phyloP scores from a whole-genome alignment of 495 filamentous ascomycete species.

The Parmelia sp. region DNA sequence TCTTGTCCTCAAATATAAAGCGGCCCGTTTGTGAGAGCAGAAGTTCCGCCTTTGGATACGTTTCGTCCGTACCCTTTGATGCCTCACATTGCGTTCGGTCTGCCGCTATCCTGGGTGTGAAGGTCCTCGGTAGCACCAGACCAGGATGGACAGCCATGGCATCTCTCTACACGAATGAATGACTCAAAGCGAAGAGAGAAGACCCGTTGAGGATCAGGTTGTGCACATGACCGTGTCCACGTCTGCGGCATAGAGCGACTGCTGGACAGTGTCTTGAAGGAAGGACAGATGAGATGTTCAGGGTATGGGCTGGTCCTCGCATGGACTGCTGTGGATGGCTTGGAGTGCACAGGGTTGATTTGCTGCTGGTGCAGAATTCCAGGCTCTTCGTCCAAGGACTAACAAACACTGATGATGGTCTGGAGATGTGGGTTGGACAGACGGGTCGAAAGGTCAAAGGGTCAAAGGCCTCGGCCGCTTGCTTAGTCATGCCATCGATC shows the following conservation, averaged over 20 bases:
- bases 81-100: not conserved
- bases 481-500: slow-evolving; percentile 13
- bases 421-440: too few relatives aligned
- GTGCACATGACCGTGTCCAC: not conserved
- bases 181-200: not conserved
- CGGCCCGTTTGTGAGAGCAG: not conserved
- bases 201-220: not conserved
- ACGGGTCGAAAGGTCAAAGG: too few relatives aligned
- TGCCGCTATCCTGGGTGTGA: not conserved
- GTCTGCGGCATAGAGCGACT: not conserved
- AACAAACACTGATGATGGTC: not conserved
- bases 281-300: too few relatives aligned
- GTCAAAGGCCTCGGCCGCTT: not conserved
- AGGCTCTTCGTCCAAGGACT: not conserved
- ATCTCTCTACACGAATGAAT: not conserved
- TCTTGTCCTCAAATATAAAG: not conserved
- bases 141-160: not conserved
- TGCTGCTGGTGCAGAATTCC: not conserved
- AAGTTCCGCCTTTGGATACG: not conserved
- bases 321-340: not conserved
- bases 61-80: not conserved
- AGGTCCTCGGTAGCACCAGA: not conserved
- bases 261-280: too few relatives aligned
- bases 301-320: too few relatives aligned
- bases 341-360: not conserved